Evolutionary conservation across 2,329 filamentous ascomycete species (phyloP), one percentile per base, ranked within the genome.

Genomic region (Tolypocladium amazonense): DNA sequence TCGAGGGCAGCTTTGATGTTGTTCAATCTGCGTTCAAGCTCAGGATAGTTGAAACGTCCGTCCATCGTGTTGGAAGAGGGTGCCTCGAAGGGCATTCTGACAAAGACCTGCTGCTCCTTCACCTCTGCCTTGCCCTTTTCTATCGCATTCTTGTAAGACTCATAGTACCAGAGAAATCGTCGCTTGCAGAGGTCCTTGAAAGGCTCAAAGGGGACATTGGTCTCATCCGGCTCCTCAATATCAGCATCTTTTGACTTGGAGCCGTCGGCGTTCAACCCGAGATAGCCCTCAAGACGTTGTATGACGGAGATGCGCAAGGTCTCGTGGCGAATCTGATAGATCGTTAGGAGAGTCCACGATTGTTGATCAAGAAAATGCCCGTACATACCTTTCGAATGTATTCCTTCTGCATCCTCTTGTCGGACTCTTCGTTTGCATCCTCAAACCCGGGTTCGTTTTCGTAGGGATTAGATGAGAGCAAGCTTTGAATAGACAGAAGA

Each of bases 371-470:
- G 23, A 12, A 47, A 23, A 37, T 25, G 12, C 58, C 52, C 35
- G 55, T 72, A 9, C 4, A 35, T 35, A 90, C 89, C 83, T 96
- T 97, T 56, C 87, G 84, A 15, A 89, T 81, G 68, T 97, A 97
- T 12, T 84, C 79, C 62, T 83, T 81, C 72, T 92, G 89, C 61
- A 86, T 81, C 72, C 86, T 85, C 73, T 89, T 88, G 71, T 96
- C 91, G 4, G 80, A 75, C 0, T 80, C 75, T 11, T 83, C 80
- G 54, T 87, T 88, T 15, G 87, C 83, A 61, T 88, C 82, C 71
- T 97, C 93, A 66, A 90, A 97, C 7, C 94, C 94, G 1, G 94
- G 94, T 71, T 99, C 94, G 67, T 97, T 97, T 70, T 94, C 90
- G 73, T 96, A 97, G 0, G 93, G 94, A 67, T 97, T 96, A 35